A percentile compares a stretch with the other conserved stretches of the same genome.
phyloP scores from a whole-genome alignment of 1,284 basidiomycete genomes.

The Testicularia cyperi region DNA sequence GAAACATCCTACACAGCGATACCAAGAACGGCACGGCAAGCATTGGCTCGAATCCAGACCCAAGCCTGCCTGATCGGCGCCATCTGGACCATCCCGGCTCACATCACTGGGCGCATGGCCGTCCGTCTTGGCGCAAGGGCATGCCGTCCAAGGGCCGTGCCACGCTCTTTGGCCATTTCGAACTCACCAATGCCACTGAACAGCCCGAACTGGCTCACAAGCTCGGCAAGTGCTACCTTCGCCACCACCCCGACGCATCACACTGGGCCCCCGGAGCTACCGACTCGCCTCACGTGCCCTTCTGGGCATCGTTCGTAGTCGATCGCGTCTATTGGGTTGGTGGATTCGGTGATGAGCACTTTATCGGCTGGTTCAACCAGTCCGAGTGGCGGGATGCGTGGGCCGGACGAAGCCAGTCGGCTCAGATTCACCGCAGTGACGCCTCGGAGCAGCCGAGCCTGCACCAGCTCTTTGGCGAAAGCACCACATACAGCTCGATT shows the following conservation, averaged over 20 bases:
- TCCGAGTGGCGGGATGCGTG: constrained; percentile 30
- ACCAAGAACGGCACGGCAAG: constrained; percentile 41
- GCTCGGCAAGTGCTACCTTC: constrained; percentile 37
- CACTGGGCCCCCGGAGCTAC: constrained; percentile 48
- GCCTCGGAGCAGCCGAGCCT: too few species aligned
- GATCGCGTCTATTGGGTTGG: constrained; percentile 52
- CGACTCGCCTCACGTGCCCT: constrained; percentile 48
- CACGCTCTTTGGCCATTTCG: constrained; percentile 52
- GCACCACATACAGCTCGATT: too few species aligned
- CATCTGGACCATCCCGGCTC: constrained; percentile 10
- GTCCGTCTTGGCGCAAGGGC: constrained; percentile 52
- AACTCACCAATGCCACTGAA: constrained; percentile 15
- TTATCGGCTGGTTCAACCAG: constrained; percentile 49
- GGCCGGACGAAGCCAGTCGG: too few species aligned
- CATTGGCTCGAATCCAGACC: constrained; percentile 44
- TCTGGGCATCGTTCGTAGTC: constrained; percentile 50
- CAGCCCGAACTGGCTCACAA: constrained; percentile 7
- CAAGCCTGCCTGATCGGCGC: constrained; percentile 39
- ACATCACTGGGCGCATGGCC: constrained; percentile 32
- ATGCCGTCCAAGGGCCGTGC: constrained; percentile 55
- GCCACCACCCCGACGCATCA: constrained; percentile 44
- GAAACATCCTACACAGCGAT: constrained; percentile 38
- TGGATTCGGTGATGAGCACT: constrained; percentile 59
- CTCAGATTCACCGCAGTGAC: too few species aligned
- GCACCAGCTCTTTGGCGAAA: too few species aligned